phyloP scores from a whole-genome alignment of 1,284 basidiomycete genomes.

The Pisolithus thermaeus region DNA sequence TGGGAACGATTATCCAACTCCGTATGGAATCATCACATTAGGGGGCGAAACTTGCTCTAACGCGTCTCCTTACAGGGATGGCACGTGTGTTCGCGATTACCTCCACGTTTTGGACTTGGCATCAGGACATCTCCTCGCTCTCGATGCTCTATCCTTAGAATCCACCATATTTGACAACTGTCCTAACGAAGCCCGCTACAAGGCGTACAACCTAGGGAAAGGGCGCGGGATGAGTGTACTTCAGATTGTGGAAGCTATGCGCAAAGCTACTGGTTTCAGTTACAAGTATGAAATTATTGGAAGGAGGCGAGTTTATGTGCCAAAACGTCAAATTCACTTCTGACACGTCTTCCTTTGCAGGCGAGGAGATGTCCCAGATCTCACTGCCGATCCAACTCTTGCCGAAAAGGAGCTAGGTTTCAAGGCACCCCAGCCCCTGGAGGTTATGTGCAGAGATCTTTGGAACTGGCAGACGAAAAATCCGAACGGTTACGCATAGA shows the following conservation, averaged over 20 bases:
- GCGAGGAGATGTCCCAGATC: slow-evolving; percentile 92
- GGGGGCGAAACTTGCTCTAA: slow-evolving; percentile 4
- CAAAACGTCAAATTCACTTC: not conserved
- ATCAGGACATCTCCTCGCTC: slow-evolving; percentile 86
- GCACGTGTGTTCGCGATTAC: slow-evolving; percentile 97
- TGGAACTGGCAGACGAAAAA: slow-evolving; percentile 94
- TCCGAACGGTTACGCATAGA: slow-evolving; percentile 59
- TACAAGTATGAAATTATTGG: slow-evolving; percentile 90
- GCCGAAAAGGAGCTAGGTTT: slow-evolving; percentile 96
- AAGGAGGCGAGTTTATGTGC: slow-evolving; percentile 58
- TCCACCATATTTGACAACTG: slow-evolving; percentile 52
- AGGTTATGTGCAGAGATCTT: slow-evolving; percentile 88
- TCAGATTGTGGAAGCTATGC: slow-evolving; percentile 95
- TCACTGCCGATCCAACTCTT: slow-evolving; percentile 90
- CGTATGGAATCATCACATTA: slow-evolving; percentile 44
- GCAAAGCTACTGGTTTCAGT: slow-evolving; percentile 81
- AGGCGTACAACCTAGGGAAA: slow-evolving; percentile 96
- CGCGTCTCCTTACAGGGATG: slow-evolving; percentile 56
- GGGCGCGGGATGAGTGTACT: slow-evolving; percentile 91
- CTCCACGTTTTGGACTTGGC: slow-evolving; percentile 96
- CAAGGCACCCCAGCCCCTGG: slow-evolving; percentile 74
- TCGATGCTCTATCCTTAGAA: slow-evolving; percentile 75
- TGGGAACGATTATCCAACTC: slow-evolving; percentile 96
- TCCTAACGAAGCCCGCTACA: slow-evolving; percentile 59
- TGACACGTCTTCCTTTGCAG: slow-evolving; percentile 36